Conservation (phyloP, 1,284 basidiomycete species). For the Fomitopsis schrenkii region DNA sequence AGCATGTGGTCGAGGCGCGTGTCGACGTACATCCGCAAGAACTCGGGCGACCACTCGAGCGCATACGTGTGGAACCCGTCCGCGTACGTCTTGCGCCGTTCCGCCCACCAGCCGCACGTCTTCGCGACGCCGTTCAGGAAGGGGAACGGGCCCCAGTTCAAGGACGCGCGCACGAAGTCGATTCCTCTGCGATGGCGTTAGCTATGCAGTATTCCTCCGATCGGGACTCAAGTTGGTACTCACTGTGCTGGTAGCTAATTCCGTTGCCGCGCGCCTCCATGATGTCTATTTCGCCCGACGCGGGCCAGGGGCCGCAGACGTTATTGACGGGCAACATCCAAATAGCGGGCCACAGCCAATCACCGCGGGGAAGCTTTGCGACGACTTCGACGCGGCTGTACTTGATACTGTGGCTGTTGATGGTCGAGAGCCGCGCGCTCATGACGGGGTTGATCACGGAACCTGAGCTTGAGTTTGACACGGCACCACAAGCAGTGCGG, state of each 20-base stretch:
- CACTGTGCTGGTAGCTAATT: conserved; percentile 65
- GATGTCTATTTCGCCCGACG: conserved; percentile 80
- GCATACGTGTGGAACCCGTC: conserved; percentile 73
- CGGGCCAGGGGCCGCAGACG: conserved; percentile 81
- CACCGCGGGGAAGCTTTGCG: conserved; percentile 71
- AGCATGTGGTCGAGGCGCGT: conserved; percentile 68
- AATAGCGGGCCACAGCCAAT: conserved; percentile 69
- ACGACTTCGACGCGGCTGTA: conserved; percentile 82
- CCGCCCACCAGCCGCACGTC: conserved; percentile 73
- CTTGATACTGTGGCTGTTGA: conserved; percentile 64
- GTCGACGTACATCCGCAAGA: conserved; percentile 77
- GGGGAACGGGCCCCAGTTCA: conserved; percentile 81
- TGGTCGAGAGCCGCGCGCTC: conserved; percentile 75
- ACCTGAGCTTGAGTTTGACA: conserved; percentile 51
- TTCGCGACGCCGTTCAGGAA: conserved; percentile 71
- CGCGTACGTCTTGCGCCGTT: conserved; percentile 66
- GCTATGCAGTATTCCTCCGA: neutral
- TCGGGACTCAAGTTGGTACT: conserved; percentile 19
- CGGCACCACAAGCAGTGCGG: conserved; percentile 54
- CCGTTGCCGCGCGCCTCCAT: conserved; percentile 77
- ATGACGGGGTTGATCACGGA: conserved; percentile 80
- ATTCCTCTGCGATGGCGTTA: conserved; percentile 45
- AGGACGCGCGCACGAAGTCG: conserved; percentile 71
- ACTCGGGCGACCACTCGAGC: conserved; percentile 77
- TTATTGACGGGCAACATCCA: conserved; percentile 84